Evolutionary conservation across 352 stramenopile species (phyloP), one percentile per base, ranked within the genome.

Genomic region (Blastocystis sp.): DNA sequence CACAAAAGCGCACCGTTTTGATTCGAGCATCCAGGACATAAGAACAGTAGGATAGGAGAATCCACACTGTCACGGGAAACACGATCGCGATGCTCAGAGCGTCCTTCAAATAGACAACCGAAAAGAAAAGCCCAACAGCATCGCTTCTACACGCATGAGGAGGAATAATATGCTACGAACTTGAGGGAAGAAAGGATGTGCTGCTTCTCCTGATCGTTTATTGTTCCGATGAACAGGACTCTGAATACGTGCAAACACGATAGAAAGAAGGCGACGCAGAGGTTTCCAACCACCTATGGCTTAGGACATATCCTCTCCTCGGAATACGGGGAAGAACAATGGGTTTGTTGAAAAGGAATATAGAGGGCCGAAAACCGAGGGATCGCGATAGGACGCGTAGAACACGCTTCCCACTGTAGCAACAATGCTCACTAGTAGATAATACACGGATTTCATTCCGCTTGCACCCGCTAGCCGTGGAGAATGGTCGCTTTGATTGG

Each of bases 141-240:
- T 77, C 66, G n/a, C 11, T 77, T 60, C 66, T 77, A 60, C 38
- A 77, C 23, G 43, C 43, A 14, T n/a, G 28, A 60, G 17, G 38
- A 19, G 34, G 23, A n/a, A 76, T 7, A 34, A 60, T 34, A 41
- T 19, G 38, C 53, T 23, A 77, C 52, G n/a, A 10, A 77, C 66
- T 77, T 53, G 17, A 77, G 17, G 2, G 66, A 60, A 77, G 38
- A 38, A 19, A 77, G 17, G 40, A 77, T 77, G 38, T 77, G 66
- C n/a, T 77, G n/a, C 41, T 77, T 77, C 52, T 77, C 66, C 19
- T 77, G 66, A 77, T 77, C 66, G 52, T 60, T 77, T 9, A 77
- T 77, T 43, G n/a, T 17, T 56, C 66, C 66, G 52, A 77, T 77
- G 66, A 28, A 77, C 19, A 77, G 53, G 3, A 17, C n/a, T 53